Conservation (phyloP, 164 flowering plant genomes). For the Berberis vulgaris region DNA sequence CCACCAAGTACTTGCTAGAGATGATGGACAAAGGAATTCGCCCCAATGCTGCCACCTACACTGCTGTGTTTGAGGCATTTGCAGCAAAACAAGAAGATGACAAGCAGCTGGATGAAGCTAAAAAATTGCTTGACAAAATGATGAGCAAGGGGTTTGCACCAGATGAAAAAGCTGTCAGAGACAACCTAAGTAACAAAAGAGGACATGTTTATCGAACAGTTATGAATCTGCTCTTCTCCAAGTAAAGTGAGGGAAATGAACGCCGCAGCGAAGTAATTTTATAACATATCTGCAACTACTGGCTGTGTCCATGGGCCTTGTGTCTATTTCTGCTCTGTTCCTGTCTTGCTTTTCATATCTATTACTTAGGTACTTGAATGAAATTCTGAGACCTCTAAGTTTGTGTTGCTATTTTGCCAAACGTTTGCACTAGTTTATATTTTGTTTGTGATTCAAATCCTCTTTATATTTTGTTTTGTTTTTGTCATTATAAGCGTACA, state of each 20-base stretch:
- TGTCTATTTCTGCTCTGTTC: too few species aligned
- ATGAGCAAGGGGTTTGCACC: slow-evolving; percentile 49
- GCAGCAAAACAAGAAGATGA: slow-evolving; percentile 18
- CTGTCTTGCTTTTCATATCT: too few species aligned
- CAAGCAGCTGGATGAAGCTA: slow-evolving; percentile 43
- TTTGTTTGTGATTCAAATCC: too few species aligned
- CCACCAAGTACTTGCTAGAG: slow-evolving; percentile 54
- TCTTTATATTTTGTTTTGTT: too few species aligned
- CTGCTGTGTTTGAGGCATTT: slow-evolving; percentile 53
- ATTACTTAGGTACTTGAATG: too few species aligned
- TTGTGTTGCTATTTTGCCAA: too few species aligned
- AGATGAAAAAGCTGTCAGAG: slow-evolving; percentile 53
- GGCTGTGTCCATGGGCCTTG: too few species aligned
- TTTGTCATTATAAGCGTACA: too few species aligned
- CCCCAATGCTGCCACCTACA: slow-evolving; percentile 45
- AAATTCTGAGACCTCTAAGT: too few species aligned
- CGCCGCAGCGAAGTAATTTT: neutral
- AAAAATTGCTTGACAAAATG: slow-evolving; percentile 48
- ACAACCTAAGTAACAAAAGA: slow-evolving; percentile 37
- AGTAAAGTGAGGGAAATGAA: neutral
- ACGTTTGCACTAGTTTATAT: too few species aligned
- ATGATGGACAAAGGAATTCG: slow-evolving; percentile 67
- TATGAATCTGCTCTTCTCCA: slow-evolving; percentile 41
- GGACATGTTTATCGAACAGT: slow-evolving; percentile 41
- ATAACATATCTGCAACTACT: too few species aligned